These are phyloP conservation scores for Penicillium brasilianum DNA, from an alignment of 2,329 filamentous ascomycete genomes.

Conservation along the genomic window DNA sequence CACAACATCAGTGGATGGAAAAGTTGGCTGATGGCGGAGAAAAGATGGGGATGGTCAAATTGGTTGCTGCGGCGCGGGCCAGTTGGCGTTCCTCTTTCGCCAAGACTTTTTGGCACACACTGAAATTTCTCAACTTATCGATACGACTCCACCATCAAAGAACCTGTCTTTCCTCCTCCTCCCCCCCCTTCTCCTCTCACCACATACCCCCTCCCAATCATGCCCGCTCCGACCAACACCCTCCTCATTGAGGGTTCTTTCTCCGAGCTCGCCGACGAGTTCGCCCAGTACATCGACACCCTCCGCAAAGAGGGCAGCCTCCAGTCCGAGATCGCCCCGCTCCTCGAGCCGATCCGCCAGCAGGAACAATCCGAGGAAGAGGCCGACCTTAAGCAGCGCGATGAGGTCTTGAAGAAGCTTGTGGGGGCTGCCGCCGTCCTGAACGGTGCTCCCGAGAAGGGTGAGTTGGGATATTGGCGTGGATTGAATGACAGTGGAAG, in stretches of 20 bases:
- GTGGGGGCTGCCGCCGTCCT: constrained; percentile 78
- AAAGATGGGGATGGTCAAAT: not conserved
- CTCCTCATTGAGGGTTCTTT: constrained; percentile 87
- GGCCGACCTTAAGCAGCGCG: constrained; percentile 66
- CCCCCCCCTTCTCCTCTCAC: constrained; percentile 25
- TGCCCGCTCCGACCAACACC: constrained; percentile 66
- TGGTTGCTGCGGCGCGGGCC: constrained; percentile 8
- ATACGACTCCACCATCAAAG: constrained; percentile 44
- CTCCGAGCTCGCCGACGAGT: constrained; percentile 89
- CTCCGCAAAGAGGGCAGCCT: constrained; percentile 69
- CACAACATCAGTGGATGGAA: not conserved
- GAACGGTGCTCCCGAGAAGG: constrained; percentile 88
- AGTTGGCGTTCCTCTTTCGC: constrained; percentile 34
- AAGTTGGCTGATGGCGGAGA: not conserved
- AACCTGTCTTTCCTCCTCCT: constrained; percentile 22
- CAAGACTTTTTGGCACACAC: constrained; percentile 50
- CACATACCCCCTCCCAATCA: constrained; percentile 39
- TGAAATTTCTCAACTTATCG: constrained; percentile 49
- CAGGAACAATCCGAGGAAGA: constrained; percentile 59
- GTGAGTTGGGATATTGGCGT: constrained; percentile 42
- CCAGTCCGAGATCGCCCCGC: constrained; percentile 69
- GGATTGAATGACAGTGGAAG: constrained; percentile 9
- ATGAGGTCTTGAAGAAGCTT: constrained; percentile 87
- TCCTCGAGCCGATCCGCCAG: constrained; percentile 64
- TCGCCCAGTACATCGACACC: constrained; percentile 90